A percentile compares a stretch with the other conserved stretches of the same genome.
These are phyloP conservation scores for Phytopythium helicoides DNA, from an alignment of 352 stramenopile genomes.

Conservation along the genomic window DNA sequence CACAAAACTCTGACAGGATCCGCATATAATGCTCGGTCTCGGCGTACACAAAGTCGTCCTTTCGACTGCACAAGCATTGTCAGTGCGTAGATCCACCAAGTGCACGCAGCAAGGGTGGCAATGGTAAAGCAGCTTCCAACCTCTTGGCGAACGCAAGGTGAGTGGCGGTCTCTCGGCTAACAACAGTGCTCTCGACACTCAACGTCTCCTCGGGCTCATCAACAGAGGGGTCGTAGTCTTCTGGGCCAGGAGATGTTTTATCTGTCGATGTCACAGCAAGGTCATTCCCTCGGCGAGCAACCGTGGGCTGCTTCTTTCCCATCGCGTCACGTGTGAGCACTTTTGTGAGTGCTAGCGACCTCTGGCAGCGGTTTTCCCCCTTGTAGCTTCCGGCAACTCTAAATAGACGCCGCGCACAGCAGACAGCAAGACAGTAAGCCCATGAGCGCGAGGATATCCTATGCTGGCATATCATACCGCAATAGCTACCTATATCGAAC, in stretches of 20 bases:
- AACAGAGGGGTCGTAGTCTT: constrained; percentile 18
- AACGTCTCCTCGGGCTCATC: constrained; percentile 11
- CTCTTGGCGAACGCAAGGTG: constrained; percentile 72
- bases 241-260: background rate
- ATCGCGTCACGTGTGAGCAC: too few species aligned
- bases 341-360: too few species aligned
- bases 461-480: too few species aligned
- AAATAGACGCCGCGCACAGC: too few species aligned
- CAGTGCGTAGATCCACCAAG: too few species aligned
- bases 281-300: background rate
- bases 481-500: too few species aligned
- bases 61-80: constrained; percentile 59
- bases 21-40: constrained; percentile 58
- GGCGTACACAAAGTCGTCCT: constrained; percentile 65
- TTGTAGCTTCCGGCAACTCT: too few species aligned
- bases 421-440: too few species aligned
- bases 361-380: too few species aligned
- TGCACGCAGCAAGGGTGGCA: too few species aligned
- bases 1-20: constrained; percentile 71
- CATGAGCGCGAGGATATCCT: too few species aligned
- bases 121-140: too few species aligned
- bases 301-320: background rate
- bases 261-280: background rate
- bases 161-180: constrained; percentile 70
- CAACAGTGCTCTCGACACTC: constrained; percentile 58